Evolutionary conservation across 2,329 filamentous ascomycete genomes (phyloP).

Genomic region (Aspergillus intermedius): DNA sequence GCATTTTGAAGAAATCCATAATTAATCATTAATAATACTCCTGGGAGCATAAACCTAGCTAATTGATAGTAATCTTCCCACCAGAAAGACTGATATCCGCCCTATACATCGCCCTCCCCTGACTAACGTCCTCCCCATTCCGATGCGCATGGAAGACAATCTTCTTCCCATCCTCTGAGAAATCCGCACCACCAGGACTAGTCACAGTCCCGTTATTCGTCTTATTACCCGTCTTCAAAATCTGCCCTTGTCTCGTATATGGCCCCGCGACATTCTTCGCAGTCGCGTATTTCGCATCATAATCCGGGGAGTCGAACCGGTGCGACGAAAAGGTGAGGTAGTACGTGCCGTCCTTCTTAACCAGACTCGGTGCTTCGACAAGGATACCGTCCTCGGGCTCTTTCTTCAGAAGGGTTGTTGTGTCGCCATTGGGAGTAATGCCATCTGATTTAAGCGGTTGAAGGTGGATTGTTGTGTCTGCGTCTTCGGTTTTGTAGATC

Average conservation of each 20-base stretch:
- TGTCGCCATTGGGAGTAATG: constrained; percentile 45
- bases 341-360: constrained; percentile 42
- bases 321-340: constrained; percentile 58
- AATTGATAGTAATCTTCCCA: constrained; percentile 11
- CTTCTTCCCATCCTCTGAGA: constrained; percentile 21
- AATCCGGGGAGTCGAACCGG: constrained; percentile 49
- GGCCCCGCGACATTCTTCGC: constrained; percentile 33
- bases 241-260: constrained; percentile 26
- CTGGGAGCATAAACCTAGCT: neutral
- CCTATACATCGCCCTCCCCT: constrained; percentile 23
- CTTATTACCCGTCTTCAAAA: constrained; percentile 29
- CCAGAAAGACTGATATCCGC: constrained; percentile 21
- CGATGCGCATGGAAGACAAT: constrained; percentile 28
- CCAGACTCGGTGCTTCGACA: constrained; percentile 55
- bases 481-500: constrained; percentile 62
- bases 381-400: constrained; percentile 58
- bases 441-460: constrained; percentile 42
- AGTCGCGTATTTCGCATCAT: constrained; percentile 57
- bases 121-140: constrained; percentile 13
- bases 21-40: no score
- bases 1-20: no score
- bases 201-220: constrained; percentile 21
- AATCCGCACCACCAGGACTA: constrained; percentile 26
- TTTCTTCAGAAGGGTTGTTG: constrained; percentile 54
- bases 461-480: constrained; percentile 42